Percentiles rank a stretch among this genome's conserved stretches.
phyloP scores from a whole-genome alignment of 176 grass and related monocot species.

The Olyra latifolia region DNA sequence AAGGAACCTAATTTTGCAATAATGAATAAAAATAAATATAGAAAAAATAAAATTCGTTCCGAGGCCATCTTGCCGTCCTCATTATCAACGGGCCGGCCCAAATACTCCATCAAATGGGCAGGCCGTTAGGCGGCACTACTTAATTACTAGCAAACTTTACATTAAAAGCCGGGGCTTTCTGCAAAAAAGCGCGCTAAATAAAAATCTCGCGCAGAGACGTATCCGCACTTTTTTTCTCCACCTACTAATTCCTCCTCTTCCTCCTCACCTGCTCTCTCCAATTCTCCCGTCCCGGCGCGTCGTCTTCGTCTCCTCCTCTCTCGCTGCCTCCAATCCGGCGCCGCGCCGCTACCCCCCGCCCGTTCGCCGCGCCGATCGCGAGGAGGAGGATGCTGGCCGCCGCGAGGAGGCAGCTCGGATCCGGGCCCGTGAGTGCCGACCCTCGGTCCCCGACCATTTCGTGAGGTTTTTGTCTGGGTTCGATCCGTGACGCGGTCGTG shows the following conservation, averaged over 20 bases:
- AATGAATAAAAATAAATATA: no score
- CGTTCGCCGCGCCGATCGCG: slow-evolving; percentile 5
- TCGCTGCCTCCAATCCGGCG: neutral
- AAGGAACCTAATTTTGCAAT: no score
- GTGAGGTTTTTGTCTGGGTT: neutral
- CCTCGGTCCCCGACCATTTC: slow-evolving; percentile 10
- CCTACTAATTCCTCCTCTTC: neutral
- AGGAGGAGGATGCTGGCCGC: slow-evolving; percentile 67
- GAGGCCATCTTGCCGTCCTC: neutral
- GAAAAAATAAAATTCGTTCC: no score
- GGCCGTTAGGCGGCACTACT: no score
- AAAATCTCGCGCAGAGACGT: slow-evolving; percentile 45
- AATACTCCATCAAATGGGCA: neutral
- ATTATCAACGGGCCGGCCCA: neutral
- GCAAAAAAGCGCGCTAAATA: slow-evolving; percentile 43
- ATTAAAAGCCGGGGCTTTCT: slow-evolving; percentile 20
- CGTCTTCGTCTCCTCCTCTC: slow-evolving; percentile 29
- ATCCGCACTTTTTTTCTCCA: slow-evolving; percentile 12
- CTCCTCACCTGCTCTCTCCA: neutral
- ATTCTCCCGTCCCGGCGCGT: slow-evolving; percentile 20
- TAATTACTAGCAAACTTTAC: neutral
- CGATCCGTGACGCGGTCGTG: neutral
- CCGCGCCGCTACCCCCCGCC: neutral
- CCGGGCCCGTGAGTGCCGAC: slow-evolving; percentile 51
- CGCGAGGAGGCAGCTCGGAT: slow-evolving; percentile 81